Percentiles rank a stretch among this genome's conserved stretches.
phyloP scores from a whole-genome alignment of 345 rosid genomes.

The Lepidium sativum region DNA sequence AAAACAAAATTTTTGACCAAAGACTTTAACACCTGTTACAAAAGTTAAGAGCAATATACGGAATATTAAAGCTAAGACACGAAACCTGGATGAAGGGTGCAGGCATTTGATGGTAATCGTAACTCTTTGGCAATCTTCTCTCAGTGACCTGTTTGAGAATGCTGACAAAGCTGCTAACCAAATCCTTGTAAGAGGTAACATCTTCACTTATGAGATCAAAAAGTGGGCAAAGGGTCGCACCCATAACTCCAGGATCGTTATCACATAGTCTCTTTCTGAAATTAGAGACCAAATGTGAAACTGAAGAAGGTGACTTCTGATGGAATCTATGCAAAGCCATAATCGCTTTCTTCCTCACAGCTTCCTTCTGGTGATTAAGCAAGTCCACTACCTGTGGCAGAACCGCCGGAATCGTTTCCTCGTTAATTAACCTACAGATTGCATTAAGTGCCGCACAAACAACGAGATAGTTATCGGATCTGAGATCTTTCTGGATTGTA shows the following conservation, averaged over 20 bases:
- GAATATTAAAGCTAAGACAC: background rate
- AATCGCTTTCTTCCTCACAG: constrained; percentile 95
- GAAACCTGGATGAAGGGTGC: constrained; percentile 97
- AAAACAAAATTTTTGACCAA: background rate
- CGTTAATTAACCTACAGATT: constrained; percentile 83
- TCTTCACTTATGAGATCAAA: constrained; percentile 74
- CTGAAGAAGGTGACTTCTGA: constrained; percentile 86
- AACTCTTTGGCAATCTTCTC: constrained; percentile 79
- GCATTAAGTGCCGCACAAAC: constrained; percentile 91
- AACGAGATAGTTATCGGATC: constrained; percentile 74
- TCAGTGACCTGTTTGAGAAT: constrained; percentile 95
- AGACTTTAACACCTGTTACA: background rate
- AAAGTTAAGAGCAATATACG: background rate
- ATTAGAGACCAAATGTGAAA: constrained; percentile 75
- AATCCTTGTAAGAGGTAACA: constrained; percentile 68
- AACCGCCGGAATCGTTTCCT: constrained; percentile 98
- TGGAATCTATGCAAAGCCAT: constrained; percentile 95
- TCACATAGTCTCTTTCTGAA: constrained; percentile 92
- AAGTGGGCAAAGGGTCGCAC: constrained; percentile 92
- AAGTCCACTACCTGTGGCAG: constrained; percentile 85
- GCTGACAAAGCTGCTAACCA: constrained; percentile 84
- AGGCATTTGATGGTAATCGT: constrained; percentile 97
- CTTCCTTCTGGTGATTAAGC: constrained; percentile 73
- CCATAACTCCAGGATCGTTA: constrained; percentile 98
- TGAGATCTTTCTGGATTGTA: constrained; percentile 95